phyloP scores from a whole-genome alignment of 2,329 filamentous ascomycete species.

The Aspergillus floridensis region DNA sequence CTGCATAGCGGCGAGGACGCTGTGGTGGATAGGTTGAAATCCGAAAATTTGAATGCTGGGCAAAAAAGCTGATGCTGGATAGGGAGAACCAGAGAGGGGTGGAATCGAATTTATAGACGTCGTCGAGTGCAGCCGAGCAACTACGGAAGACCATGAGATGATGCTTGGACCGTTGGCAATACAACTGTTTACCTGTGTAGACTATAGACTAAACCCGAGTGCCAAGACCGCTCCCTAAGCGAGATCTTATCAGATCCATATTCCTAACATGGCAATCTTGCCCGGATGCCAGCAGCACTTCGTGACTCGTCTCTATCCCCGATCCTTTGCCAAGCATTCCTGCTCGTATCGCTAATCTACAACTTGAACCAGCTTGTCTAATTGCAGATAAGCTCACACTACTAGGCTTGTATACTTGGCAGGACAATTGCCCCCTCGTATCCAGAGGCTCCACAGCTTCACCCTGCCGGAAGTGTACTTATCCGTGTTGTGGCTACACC shows the following conservation, averaged over 20 bases:
- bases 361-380: neutral
- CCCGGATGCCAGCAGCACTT: neutral
- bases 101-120: no score
- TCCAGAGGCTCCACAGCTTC: neutral
- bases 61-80: neutral
- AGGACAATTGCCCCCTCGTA: neutral
- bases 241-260: slow-evolving; percentile 7
- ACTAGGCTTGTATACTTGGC: neutral
- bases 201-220: neutral
- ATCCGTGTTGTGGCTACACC: neutral
- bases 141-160: no score
- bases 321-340: neutral
- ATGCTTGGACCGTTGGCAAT: no score
- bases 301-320: neutral
- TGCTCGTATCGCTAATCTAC: neutral
- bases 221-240: neutral
- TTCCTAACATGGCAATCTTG: neutral
- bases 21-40: neutral
- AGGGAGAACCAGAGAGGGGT: no score
- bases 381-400: neutral
- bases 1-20: neutral
- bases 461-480: neutral
- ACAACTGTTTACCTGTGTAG: neutral
- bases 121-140: no score
- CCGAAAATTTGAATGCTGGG: no score